Conservation (phyloP, 768 basidiomycete genomes). For the Pisolithus orientalis region DNA sequence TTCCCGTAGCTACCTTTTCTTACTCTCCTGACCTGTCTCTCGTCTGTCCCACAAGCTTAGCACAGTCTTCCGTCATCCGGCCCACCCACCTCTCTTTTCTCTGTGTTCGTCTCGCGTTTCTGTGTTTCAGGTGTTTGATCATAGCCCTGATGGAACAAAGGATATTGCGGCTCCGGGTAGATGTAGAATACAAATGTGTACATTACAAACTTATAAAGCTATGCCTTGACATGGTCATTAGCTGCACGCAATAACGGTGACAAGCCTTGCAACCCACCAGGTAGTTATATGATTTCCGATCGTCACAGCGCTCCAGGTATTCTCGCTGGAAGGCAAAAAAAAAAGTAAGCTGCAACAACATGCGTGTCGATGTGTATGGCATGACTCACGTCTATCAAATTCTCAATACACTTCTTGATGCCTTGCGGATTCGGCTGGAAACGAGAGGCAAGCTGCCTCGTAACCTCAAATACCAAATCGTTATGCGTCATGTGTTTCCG, state of each 20-base stretch:
- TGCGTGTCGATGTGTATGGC: neutral
- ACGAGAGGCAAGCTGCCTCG: slow-evolving; percentile 73
- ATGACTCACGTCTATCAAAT: slow-evolving; percentile 76
- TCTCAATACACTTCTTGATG: slow-evolving; percentile 93
- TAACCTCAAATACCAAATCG: slow-evolving; percentile 87
- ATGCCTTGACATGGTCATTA: slow-evolving; percentile 14
- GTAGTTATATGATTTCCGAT: slow-evolving; percentile 86
- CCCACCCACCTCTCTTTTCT: too few species aligned
- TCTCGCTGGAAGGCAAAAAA: slow-evolving; percentile 56
- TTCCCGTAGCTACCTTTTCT: too few species aligned
- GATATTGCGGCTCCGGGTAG: too few species aligned
- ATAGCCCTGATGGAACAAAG: too few species aligned
- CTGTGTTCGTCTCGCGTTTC: too few species aligned
- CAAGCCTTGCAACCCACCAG: slow-evolving; percentile 32
- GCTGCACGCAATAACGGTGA: neutral
- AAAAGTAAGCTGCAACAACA: neutral
- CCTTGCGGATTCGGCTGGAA: slow-evolving; percentile 81
- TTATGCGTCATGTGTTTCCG: slow-evolving; percentile 84
- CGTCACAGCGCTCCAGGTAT: slow-evolving; percentile 85
- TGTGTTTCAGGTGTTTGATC: neutral
- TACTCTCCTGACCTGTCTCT: too few species aligned
- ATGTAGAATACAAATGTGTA: too few species aligned
- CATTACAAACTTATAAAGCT: neutral
- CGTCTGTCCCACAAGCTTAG: too few species aligned
- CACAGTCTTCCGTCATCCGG: too few species aligned